Conservation (phyloP, 1,139 yeast genomes). For the Suhomyces choctaworum region DNA sequence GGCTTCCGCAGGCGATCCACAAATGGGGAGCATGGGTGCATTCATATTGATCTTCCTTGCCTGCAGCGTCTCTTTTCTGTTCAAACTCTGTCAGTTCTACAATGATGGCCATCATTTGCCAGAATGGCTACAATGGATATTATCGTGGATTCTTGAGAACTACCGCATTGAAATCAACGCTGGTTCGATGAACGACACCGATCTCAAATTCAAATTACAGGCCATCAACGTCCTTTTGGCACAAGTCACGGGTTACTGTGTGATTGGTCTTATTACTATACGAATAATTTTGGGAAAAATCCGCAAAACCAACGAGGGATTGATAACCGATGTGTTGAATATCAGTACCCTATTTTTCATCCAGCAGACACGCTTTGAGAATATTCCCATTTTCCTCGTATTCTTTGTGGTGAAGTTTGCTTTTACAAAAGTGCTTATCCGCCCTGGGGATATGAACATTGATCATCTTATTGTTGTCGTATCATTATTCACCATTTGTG, state of each 20-base stretch:
- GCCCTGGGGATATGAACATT: conserved; percentile 15
- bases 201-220: conserved; percentile 28
- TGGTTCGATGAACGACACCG: conserved; percentile 13
- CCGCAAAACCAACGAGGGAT: conserved; percentile 24
- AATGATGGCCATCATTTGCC: conserved; percentile 59
- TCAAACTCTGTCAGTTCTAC: conserved; percentile 57
- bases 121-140: conserved; percentile 26
- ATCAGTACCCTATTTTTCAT: conserved; percentile 56
- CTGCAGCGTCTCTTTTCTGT: conserved; percentile 47
- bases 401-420: conserved; percentile 43
- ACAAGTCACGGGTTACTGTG: conserved; percentile 21
- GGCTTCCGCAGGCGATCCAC: conserved; percentile 16
- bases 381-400: conserved; percentile 68
- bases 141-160: conserved; percentile 33
- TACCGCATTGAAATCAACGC: conserved; percentile 19
- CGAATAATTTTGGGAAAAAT: conserved; percentile 31
- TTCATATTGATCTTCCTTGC: conserved; percentile 43
- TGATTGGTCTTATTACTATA: conserved; percentile 21
- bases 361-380: conserved; percentile 66
- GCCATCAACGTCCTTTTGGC: conserved; percentile 31
- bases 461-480: conserved; percentile 27
- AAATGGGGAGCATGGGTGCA: conserved; percentile 30
- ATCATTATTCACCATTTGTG: conserved; percentile 27
- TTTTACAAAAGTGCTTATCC: conserved; percentile 17
- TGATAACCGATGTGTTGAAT: conserved; percentile 45